Evolutionary conservation across 2,329 filamentous ascomycete species (phyloP).

Genomic region (Botrytis squamosa): DNA sequence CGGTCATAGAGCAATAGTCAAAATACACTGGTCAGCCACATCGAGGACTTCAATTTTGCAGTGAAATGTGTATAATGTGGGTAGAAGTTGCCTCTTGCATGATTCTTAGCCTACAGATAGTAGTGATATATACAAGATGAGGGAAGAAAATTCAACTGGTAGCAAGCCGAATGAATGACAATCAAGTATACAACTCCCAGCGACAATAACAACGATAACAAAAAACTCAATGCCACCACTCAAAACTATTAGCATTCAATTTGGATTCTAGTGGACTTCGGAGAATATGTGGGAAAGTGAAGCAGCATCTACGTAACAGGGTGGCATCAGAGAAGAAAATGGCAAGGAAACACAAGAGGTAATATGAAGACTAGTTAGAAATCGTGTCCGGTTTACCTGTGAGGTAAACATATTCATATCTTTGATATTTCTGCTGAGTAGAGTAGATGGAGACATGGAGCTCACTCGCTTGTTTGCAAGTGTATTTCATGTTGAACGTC

Average conservation of each 20-base stretch:
- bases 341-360: neutral
- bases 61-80: neutral
- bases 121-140: neutral
- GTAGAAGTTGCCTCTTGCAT: neutral
- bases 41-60: neutral
- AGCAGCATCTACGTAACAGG: neutral
- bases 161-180: neutral
- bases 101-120: too few species aligned
- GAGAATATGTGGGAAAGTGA: neutral
- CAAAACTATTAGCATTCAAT: neutral
- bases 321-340: neutral
- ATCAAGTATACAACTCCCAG: neutral
- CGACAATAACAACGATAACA: neutral
- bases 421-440: neutral
- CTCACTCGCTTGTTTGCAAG: neutral
- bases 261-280: neutral
- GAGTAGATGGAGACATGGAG: neutral
- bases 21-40: neutral
- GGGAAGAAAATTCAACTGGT: neutral
- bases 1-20: neutral
- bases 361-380: neutral
- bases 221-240: fast-evolving
- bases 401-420: neutral
- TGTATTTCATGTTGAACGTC: neutral
- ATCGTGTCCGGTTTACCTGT: neutral